Evolutionary conservation across 139 green algal genomes (phyloP).

Genomic region (Mesotaenium endlicherianum): DNA sequence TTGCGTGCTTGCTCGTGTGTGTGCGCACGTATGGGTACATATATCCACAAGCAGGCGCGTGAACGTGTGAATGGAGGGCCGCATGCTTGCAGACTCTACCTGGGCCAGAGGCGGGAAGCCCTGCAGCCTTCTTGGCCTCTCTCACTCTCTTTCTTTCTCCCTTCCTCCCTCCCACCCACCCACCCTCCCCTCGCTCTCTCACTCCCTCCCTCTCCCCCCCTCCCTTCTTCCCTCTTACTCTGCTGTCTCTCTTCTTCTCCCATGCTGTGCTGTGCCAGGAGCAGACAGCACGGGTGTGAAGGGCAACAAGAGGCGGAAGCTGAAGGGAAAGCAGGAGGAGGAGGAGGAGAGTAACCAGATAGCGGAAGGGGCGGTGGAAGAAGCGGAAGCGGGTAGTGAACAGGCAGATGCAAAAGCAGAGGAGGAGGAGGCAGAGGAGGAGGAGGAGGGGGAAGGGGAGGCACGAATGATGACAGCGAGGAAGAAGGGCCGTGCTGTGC

Average conservation of each 20-base stretch:
- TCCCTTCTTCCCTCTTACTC: neutral
- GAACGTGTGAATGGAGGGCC: no score
- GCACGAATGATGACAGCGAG: neutral
- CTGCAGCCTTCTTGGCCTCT: neutral
- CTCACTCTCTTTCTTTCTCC: neutral
- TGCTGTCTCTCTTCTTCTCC: neutral
- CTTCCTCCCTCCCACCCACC: neutral
- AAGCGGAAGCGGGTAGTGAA: no score
- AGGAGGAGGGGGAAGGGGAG: conserved; percentile 1
- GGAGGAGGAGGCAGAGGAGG: no score
- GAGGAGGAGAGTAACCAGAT: neutral
- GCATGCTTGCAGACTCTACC: no score
- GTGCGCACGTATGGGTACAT: no score
- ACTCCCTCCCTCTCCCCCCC: neutral
- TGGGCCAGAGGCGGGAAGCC: no score
- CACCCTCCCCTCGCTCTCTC: neutral
- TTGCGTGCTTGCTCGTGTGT: neutral
- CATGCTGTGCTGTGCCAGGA: neutral
- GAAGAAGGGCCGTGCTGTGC: neutral
- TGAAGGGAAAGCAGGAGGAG: neutral
- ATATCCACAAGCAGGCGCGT: no score
- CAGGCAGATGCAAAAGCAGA: no score
- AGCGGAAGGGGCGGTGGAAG: no score
- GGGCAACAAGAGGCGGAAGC: neutral
- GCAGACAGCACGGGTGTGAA: neutral